Evolutionary conservation across 2,329 filamentous ascomycete species (phyloP), one percentile per base, ranked within the genome.

Genomic region (Exophiala aquamarina): DNA sequence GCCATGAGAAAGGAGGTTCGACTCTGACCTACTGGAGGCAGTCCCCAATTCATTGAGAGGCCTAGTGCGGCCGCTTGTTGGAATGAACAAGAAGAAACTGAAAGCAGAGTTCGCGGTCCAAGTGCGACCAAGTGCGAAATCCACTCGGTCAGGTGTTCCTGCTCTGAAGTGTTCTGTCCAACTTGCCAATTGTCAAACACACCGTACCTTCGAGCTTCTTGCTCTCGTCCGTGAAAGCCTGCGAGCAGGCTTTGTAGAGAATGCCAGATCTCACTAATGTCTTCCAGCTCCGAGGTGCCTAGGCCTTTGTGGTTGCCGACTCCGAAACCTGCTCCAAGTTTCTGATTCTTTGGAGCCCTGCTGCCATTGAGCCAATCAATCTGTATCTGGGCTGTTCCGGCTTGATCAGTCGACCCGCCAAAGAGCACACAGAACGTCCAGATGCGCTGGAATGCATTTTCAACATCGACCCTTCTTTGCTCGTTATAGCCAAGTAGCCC

Each of bases 381-480:
- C 60, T 84, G 81, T 3, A 75, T 78, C 28, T 74, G 68, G 26
- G 82, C 68, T 49, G 84, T 79, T 21, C 79, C 75, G 55, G 83
- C 78, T 11, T 79, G 72, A 3, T 72, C 72, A 1, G 72, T 72
- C 40, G 71, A 74, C 26, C 51, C 46, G 1, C 82, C 82, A 43
- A 85, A 85, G 23, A 83, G 76, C 44, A 74, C 75, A 63, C 81
- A 84, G 63, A 84, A 85, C 1, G 76, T 81, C 81, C 81, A 84
- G 21, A 85, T 77, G 2, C 81, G 76, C 79, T 80, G 84, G 38
- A 84, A 73, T 0, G 81, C 81, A 61, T 82, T 74, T 47, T 83
- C 77, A 19, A 84, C 71, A 47, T 79, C 74, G 32, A 69, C 67
- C 1, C 75, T 71, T 7, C 72, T 70, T 2, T 63, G 56, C 7